Evolutionary conservation across 2,329 filamentous ascomycete genomes (phyloP), one percentile per base, ranked within the genome.

Genomic region (Paraphaeosphaeria sporulosa): DNA sequence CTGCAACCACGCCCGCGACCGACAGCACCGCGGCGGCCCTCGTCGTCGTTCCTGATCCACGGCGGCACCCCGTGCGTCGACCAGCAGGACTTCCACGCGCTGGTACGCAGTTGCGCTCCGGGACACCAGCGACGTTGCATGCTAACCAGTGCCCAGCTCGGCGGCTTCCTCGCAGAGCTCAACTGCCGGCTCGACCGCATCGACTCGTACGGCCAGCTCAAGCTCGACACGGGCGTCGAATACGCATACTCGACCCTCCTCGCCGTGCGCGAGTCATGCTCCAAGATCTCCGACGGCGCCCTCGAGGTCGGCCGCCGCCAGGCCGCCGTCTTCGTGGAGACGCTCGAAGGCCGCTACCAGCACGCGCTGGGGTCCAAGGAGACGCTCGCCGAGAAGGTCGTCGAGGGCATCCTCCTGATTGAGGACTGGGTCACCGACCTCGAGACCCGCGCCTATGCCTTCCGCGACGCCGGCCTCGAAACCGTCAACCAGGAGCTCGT

Each of bases 321-420:
- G 62, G 88, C 96, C 61, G 91, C 92, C 65, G 87, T 98, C 60
- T 89, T 98, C 81, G 93, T 99, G 36, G 94, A 98, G 70, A 97
- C 93, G 0, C 83, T 99, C 15, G 95, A 99, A 77, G 85, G 86
- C 30, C 86, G 92, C 64, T 99, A 97, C 78, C 90, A 96, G 64
- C 92, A 95, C 69, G 93, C 91, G 1, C 80, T 99, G 64, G 89
- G 87, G 17, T 91, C 91, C 2, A 93, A 94, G 65, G 94, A 92
- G 73, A 94, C 93, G 0, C 80, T 98, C 69, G 93, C 95, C 71
- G 93, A 97, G 70, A 98, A 98, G 81, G 93, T 94, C 3, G 87
- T 92, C 62, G 90, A 94, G 38, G 92, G 93, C 5, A 90, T 99
- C 64, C 89, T 92, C 61, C 81, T 98, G 63, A 90, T 98, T 74